These are phyloP conservation scores for Trametes coccinea DNA, from an alignment of 768 basidiomycete genomes.

Conservation along the genomic window DNA sequence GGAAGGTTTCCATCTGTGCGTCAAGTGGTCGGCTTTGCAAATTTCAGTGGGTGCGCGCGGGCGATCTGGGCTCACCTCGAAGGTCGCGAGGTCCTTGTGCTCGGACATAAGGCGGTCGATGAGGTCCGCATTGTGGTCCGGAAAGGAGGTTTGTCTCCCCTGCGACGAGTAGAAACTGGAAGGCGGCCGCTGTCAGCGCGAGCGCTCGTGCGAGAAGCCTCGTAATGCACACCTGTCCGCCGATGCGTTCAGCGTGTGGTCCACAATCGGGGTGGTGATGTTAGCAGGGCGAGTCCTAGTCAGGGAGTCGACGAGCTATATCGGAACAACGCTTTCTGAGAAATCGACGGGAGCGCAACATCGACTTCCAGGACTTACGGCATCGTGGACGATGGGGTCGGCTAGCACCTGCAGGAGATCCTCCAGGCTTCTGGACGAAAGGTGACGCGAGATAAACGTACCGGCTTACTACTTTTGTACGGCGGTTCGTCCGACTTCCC, in stretches of 20 bases:
- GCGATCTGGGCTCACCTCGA: conserved; percentile 54
- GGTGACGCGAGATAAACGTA: conserved; percentile 33
- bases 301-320: conserved; percentile 49
- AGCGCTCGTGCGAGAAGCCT: conserved; percentile 11
- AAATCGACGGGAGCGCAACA: not conserved
- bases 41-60: conserved; percentile 1
- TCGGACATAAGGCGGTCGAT: conserved; percentile 53
- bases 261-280: conserved; percentile 40
- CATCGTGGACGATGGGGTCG: conserved; percentile 52
- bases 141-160: conserved; percentile 79
- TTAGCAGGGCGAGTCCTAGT: conserved; percentile 44
- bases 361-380: conserved; percentile 42
- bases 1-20: conserved; percentile 81
- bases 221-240: conserved; percentile 62
- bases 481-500: conserved; percentile 46
- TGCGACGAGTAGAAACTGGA: conserved; percentile 84
- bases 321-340: conserved; percentile 9
- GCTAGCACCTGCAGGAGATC: conserved; percentile 50
- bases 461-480: conserved; percentile 70
- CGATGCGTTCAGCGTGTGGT: conserved; percentile 65
- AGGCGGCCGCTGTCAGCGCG: conserved; percentile 12
- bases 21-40: not conserved
- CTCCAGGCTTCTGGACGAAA: conserved; percentile 16
- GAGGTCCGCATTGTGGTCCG: conserved; percentile 67
- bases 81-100: conserved; percentile 57